Percentiles rank a stretch among this genome's conserved stretches.
Evolutionary conservation across 352 stramenopile species (phyloP).

Genomic region (Phytopythium cucurbitacearum): DNA sequence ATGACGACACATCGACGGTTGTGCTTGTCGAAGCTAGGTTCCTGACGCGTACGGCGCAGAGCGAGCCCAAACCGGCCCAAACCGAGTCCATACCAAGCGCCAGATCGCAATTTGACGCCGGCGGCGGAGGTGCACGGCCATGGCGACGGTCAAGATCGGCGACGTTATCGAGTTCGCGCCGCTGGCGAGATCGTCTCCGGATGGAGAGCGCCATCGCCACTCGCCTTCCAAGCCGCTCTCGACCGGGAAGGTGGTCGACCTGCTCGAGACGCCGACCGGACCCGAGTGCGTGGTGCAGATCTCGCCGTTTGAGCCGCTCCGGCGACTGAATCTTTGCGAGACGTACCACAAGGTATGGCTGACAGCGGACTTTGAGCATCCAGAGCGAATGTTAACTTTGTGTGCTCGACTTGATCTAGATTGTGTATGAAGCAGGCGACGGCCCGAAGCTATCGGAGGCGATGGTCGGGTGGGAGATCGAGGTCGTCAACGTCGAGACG

Average conservation of each 20-base stretch:
- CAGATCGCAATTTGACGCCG: no score
- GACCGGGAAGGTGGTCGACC: conserved; percentile 28
- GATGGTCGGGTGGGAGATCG: conserved; percentile 47
- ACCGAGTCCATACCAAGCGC: no score
- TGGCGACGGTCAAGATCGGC: conserved; percentile 29
- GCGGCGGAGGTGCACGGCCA: background rate
- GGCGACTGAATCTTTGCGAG: conserved; percentile 21
- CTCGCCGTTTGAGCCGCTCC: conserved; percentile 37
- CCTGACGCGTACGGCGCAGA: no score
- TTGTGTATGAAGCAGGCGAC: conserved; percentile 42
- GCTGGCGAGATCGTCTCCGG: background rate
- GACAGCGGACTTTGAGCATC: background rate
- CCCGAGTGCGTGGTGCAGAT: conserved; percentile 32
- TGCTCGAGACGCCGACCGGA: conserved; percentile 6
- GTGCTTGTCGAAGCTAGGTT: no score
- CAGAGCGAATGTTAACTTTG: conserved; percentile 2
- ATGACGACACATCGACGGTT: no score
- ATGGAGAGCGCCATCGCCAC: background rate
- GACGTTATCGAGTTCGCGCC: conserved; percentile 43
- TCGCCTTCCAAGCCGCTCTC: conserved; percentile 4
- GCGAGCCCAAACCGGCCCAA: no score
- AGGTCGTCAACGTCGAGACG: conserved; percentile 20
- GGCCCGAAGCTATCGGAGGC: conserved; percentile 17
- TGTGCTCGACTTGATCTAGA: conserved; percentile 5
- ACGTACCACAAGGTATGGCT: conserved; percentile 28